Conservation (phyloP, 2,329 filamentous ascomycete species). For the Zasmidium citrigriseum region DNA sequence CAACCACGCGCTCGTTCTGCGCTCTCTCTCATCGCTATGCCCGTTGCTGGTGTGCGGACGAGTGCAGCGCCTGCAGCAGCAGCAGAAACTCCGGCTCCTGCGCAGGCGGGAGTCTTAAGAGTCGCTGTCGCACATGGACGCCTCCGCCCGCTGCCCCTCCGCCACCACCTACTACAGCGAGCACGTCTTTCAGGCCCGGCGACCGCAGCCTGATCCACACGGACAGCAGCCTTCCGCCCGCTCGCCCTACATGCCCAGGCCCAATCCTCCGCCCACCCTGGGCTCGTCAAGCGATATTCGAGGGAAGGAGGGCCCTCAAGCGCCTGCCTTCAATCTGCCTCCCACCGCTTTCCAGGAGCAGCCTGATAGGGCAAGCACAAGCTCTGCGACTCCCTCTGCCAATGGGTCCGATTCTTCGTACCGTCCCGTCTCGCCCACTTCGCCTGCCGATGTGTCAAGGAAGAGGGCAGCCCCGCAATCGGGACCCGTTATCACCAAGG, state of each 20-base stretch:
- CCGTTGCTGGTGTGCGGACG: no score
- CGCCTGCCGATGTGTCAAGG: slow-evolving; percentile 39
- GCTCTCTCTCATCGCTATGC: no score
- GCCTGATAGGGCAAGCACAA: slow-evolving; percentile 47
- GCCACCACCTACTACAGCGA: slow-evolving; percentile 31
- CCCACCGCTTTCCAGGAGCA: slow-evolving; percentile 65
- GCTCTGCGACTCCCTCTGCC: slow-evolving; percentile 50
- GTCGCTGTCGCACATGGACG: background rate
- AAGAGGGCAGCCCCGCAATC: slow-evolving; percentile 30
- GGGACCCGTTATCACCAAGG: slow-evolving; percentile 47
- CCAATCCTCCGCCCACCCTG: slow-evolving; percentile 71
- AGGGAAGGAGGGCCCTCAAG: slow-evolving; percentile 65
- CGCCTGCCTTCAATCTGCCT: slow-evolving; percentile 72
- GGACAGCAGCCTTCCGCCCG: slow-evolving; percentile 18
- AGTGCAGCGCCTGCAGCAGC: background rate
- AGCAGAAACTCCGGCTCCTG: slow-evolving; percentile 7
- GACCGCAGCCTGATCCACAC: slow-evolving; percentile 16
- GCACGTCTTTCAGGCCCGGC: slow-evolving; percentile 29
- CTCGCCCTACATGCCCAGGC: slow-evolving; percentile 63
- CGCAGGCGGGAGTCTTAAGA: background rate
- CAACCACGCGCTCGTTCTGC: background rate
- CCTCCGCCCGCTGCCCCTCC: background rate
- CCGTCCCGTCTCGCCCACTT: slow-evolving; percentile 47
- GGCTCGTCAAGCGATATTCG: slow-evolving; percentile 78
- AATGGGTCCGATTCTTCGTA: slow-evolving; percentile 56